phyloP scores from a whole-genome alignment of 495 filamentous ascomycete genomes.

The Lophiotrema nucula region DNA sequence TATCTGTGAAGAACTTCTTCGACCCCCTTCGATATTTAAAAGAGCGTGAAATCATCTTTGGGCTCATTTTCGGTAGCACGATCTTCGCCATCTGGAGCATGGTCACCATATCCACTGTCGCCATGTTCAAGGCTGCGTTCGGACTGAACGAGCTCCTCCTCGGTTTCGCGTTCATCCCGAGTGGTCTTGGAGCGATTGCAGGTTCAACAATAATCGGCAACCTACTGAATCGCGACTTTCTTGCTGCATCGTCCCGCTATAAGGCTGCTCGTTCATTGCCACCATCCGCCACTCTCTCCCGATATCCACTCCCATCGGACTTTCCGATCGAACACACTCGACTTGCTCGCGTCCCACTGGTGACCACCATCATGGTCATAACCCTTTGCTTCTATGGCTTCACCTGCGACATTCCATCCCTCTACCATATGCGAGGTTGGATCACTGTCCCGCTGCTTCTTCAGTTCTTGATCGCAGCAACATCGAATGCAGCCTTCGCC shows the following conservation, averaged over 20 bases:
- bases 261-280: background rate
- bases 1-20: background rate
- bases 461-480: slow-evolving; percentile 17
- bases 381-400: slow-evolving; percentile 14
- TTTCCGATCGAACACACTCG: slow-evolving; percentile 19
- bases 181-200: slow-evolving; percentile 36
- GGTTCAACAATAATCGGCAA: slow-evolving; percentile 16
- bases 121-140: slow-evolving; percentile 43
- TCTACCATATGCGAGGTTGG: slow-evolving; percentile 1
- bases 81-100: slow-evolving; percentile 54
- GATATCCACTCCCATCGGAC: slow-evolving; percentile 4
- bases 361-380: slow-evolving; percentile 1
- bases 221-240: slow-evolving; percentile 8
- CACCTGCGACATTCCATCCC: background rate
- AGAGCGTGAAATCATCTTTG: slow-evolving; percentile 50
- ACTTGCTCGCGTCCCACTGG: background rate
- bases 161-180: slow-evolving; percentile 47
- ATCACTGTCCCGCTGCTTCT: slow-evolving; percentile 13
- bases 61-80: slow-evolving; percentile 48
- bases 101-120: slow-evolving; percentile 50
- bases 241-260: background rate
- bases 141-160: slow-evolving; percentile 42
- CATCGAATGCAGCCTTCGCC: slow-evolving; percentile 16
- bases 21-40: slow-evolving; percentile 43
- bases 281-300: background rate